phyloP scores from a whole-genome alignment of 2,329 filamentous ascomycete genomes.

The Aureobasidium vineae region DNA sequence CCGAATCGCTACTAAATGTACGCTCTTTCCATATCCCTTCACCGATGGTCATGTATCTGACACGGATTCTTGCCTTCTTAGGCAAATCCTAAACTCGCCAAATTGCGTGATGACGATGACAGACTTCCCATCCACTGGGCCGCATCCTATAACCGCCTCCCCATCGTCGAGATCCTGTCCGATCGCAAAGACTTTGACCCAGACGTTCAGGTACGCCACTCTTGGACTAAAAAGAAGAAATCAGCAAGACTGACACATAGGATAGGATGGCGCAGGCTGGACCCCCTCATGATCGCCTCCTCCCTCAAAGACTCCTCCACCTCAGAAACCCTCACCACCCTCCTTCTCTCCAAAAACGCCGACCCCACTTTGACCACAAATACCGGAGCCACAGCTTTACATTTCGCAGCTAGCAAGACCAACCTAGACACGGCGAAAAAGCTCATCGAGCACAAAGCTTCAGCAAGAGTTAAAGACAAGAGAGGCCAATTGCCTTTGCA shows the following conservation, averaged over 20 bases:
- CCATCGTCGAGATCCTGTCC: conserved; percentile 71
- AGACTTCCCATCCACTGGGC: conserved; percentile 95
- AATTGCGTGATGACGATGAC: conserved; percentile 75
- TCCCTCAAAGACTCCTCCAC: conserved; percentile 68
- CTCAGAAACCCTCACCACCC: conserved; percentile 63
- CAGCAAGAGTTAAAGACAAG: conserved; percentile 75
- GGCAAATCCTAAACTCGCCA: conserved; percentile 76
- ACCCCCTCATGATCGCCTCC: conserved; percentile 80
- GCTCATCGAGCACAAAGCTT: conserved; percentile 74
- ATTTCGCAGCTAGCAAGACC: conserved; percentile 87
- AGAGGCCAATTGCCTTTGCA: conserved; percentile 89
- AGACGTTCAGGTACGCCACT: conserved; percentile 74
- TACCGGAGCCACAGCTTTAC: conserved; percentile 75
- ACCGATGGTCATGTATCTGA: neutral
- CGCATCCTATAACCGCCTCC: conserved; percentile 72
- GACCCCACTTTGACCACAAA: conserved; percentile 73
- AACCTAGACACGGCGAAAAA: conserved; percentile 78
- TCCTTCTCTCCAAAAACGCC: conserved; percentile 67
- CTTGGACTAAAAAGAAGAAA: too few species aligned
- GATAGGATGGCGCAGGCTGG: conserved; percentile 79
- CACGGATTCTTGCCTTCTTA: conserved; percentile 38
- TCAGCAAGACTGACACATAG: too few species aligned
- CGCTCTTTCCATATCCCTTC: too few species aligned
- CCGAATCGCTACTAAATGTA: conserved; percentile 72
- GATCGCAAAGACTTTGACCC: conserved; percentile 74